A percentile compares a stretch with the other conserved stretches of the same genome.
phyloP scores from a whole-genome alignment of 331 rosid species.

The Cydonia oblonga region DNA sequence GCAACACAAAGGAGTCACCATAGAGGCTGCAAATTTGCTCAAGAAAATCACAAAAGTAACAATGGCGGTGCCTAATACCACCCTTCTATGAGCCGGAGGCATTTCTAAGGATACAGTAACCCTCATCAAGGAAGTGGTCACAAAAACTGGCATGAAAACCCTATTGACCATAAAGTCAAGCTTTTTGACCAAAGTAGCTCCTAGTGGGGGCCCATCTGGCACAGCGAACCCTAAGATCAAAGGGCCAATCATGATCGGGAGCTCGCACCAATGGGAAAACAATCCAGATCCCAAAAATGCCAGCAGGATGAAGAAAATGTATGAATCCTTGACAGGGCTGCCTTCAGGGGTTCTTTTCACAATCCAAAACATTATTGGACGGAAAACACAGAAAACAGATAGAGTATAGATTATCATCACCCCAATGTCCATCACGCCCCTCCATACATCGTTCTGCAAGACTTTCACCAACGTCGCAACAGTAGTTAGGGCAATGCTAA shows the following conservation, averaged over 20 bases:
- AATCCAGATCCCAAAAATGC: background rate
- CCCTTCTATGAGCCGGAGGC: too few relatives aligned
- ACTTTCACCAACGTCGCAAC: background rate
- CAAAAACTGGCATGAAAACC: constrained; percentile 18
- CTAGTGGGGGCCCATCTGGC: constrained; percentile 21
- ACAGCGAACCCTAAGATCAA: constrained; percentile 14
- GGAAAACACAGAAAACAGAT: background rate
- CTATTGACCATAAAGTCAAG: constrained; percentile 2
- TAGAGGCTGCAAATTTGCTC: background rate
- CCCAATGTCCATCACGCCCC: too few relatives aligned
- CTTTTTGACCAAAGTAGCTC: constrained; percentile 15
- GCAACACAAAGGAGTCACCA: constrained; percentile 8
- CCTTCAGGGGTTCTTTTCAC: constrained; percentile 16
- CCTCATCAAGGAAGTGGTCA: constrained; percentile 6
- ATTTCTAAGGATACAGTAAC: too few relatives aligned
- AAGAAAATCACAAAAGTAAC: background rate
- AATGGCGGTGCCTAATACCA: too few relatives aligned
- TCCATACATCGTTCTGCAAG: too few relatives aligned
- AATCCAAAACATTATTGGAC: constrained; percentile 14
- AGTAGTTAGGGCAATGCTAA: background rate
- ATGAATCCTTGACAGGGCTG: background rate
- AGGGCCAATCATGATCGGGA: constrained; percentile 10
- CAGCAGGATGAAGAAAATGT: background rate
- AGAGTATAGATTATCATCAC: background rate
- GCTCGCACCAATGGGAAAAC: background rate